phyloP scores from a whole-genome alignment of 768 basidiomycete genomes.

The Mycena maculata region DNA sequence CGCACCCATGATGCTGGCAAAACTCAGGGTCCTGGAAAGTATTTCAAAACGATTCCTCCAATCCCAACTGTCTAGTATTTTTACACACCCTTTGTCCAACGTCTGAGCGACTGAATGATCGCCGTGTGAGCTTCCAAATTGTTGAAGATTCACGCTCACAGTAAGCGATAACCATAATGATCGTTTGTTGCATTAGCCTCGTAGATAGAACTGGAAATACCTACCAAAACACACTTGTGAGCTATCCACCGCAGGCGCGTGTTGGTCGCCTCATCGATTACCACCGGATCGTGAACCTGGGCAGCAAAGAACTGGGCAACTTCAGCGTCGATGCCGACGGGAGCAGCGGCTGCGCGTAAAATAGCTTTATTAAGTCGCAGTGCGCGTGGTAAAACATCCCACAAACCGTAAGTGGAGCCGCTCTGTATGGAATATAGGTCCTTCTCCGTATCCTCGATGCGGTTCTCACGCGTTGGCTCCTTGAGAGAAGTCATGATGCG shows the following conservation, averaged over 20 bases:
- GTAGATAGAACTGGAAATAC: neutral
- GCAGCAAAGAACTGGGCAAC: slow-evolving; percentile 57
- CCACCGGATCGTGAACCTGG: slow-evolving; percentile 38
- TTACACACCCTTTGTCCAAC: slow-evolving; percentile 56
- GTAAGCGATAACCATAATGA: slow-evolving; percentile 60
- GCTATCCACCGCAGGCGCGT: slow-evolving; percentile 57
- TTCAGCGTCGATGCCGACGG: slow-evolving; percentile 56
- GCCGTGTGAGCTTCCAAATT: neutral
- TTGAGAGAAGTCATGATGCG: slow-evolving; percentile 18
- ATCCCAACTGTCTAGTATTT: neutral
- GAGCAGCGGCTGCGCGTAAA: slow-evolving; percentile 26
- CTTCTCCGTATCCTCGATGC: slow-evolving; percentile 42
- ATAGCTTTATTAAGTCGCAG: too few species aligned
- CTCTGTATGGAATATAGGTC: slow-evolving; percentile 50
- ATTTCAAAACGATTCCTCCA: neutral
- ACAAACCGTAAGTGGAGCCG: slow-evolving; percentile 37
- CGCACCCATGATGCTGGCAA: slow-evolving; percentile 59
- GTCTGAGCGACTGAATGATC: slow-evolving; percentile 52
- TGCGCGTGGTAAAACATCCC: too few species aligned
- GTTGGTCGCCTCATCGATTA: slow-evolving; percentile 58
- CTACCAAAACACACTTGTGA: slow-evolving; percentile 57
- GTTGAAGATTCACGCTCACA: slow-evolving; percentile 40
- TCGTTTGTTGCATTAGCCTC: slow-evolving; percentile 33
- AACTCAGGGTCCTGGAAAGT: slow-evolving; percentile 52
- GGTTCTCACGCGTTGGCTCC: slow-evolving; percentile 9